phyloP scores from a whole-genome alignment of 1,139 yeast genomes.

The Keqinozyma sinolaborantium region DNA sequence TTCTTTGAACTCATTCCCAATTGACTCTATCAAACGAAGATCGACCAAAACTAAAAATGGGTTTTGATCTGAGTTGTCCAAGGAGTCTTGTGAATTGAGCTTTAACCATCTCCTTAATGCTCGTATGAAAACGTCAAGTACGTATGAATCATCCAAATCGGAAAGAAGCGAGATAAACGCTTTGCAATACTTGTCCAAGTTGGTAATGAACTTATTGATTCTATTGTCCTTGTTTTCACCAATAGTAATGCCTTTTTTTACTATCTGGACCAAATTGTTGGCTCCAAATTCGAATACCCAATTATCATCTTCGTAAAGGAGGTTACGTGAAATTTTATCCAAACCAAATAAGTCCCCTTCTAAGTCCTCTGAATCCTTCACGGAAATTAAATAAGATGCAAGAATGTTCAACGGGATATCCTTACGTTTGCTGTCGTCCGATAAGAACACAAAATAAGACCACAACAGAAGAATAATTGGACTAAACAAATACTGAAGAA shows the following conservation, averaged over 20 bases:
- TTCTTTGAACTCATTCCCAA: slow-evolving; percentile 60
- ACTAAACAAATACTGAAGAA: slow-evolving; percentile 38
- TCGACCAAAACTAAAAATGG: slow-evolving; percentile 60
- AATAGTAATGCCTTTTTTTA: slow-evolving; percentile 3
- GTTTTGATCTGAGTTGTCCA: slow-evolving; percentile 27
- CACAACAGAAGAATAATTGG: slow-evolving; percentile 54
- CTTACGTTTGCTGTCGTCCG: slow-evolving; percentile 30
- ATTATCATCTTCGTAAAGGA: slow-evolving; percentile 38
- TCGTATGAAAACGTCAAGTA: slow-evolving; percentile 47
- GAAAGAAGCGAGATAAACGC: slow-evolving; percentile 45
- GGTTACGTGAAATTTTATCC: slow-evolving; percentile 38
- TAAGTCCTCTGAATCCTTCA: slow-evolving; percentile 22
- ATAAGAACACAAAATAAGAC: slow-evolving; percentile 56
- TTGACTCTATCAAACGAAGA: slow-evolving; percentile 59
- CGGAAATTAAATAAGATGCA: slow-evolving; percentile 41
- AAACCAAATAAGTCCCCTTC: slow-evolving; percentile 22
- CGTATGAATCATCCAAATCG: slow-evolving; percentile 42
- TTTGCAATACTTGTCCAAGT: slow-evolving; percentile 51
- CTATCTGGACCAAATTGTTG: slow-evolving; percentile 54
- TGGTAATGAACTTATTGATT: slow-evolving; percentile 31
- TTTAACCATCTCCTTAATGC: slow-evolving; percentile 62
- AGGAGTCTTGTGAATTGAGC: slow-evolving; percentile 7
- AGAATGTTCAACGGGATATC: slow-evolving; percentile 48
- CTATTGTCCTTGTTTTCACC: slow-evolving; percentile 17
- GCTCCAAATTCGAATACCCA: slow-evolving; percentile 57